Base-by-base conservation (phyloP, 1,139 yeast species). In the Geotrichum klebahnii region DNA sequence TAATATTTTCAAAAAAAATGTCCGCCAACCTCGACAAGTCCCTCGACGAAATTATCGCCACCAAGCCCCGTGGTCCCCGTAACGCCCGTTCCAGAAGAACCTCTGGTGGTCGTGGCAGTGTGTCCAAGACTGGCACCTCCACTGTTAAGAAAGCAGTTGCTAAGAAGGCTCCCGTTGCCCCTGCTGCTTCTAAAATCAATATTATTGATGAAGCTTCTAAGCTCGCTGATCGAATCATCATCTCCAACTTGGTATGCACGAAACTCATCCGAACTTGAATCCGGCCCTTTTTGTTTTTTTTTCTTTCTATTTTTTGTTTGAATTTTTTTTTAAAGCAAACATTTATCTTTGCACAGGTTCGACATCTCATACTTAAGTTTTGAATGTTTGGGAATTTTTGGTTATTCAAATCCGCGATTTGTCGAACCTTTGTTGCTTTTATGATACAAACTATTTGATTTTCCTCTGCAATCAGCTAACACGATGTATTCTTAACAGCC, bases 1-100 rank as follows among this genome's bases (percentile, higher is more conserved):
- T 36, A 19, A 22, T 36, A 19, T 20, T 36, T 36, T 44, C 69
- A 58, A 71, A 12, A 53, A 65, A 32, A 54, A 79, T 80, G 84
- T 78, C 84, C 60, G 72, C 82, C 60, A 77, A 84, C 64, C 79
- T 92, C 73, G 97, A 92, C 75, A 84, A 87, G 75, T 88, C 97
- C 51, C 81, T 92, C 67, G 98, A 92, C 74, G 97, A 90, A 64
- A 92, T 92, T 68, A 87, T 92, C 68, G 78, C 95, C 56, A 73
- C 87, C 57, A 74, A 71, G 69, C 79, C 77, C 64, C 71, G 70
- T 61, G 70, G 70, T 17, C 54, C 55, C 29, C 52, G 58, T 26
- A 49, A 57, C 26, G 52, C 52, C 12, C 51, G 49, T 14, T 47
- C 52, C 29, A 52, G 45, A 16, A 44, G 51, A 23, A 49, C 53